Base-by-base conservation (phyloP, 140 eudicot genomes). In the Cichorium intybus region DNA sequence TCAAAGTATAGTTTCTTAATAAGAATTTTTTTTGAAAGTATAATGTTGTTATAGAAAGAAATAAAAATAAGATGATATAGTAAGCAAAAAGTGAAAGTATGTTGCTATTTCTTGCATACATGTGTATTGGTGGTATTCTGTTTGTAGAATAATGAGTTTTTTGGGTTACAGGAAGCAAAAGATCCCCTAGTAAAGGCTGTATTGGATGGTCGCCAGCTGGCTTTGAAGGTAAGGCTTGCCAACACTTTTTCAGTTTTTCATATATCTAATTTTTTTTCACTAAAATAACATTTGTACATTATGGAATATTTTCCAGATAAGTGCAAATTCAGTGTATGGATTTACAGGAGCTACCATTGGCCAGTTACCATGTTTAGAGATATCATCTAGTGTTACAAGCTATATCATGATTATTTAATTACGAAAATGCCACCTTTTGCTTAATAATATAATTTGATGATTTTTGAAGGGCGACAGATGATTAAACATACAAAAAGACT, bases 251-350 rank as follows among this genome's bases (percentile, higher is more conserved):
- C 52, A 15, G 16, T 23, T n/a, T 12, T 11, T 60, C 12, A n/a
- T n/a, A n/a, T n/a, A n/a, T n/a, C n/a, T n/a, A n/a, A 23, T 62
- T 31, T 58, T 18, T 9, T 49, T 49, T 26, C 24, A 11, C 16
- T 29, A 5, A 23, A 35, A 22, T 61, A 62, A 39, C 37, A 62
- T 56, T 56, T 23, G 8, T 48, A 41, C 26, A 43, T 62, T 18
- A 50, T 57, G 57, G 16, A 43, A 49, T 55, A 9, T 48, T 35
- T 76, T 71, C 59, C 88, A 93, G 99, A 76, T 93, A 55, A 93
- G 99, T 83, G 99, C 99, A 56, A 93, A 93, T 80, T 93, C 99
- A 64, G 99, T 93, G 15, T 93, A 93, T 80, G 99, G 99, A 66
- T 93, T 93, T 76, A 93, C 99, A 60, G 99, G 99, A 84, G 99